Evolutionary conservation across 345 rosid genomes (phyloP).

Genomic region (Ceriops decandra): DNA sequence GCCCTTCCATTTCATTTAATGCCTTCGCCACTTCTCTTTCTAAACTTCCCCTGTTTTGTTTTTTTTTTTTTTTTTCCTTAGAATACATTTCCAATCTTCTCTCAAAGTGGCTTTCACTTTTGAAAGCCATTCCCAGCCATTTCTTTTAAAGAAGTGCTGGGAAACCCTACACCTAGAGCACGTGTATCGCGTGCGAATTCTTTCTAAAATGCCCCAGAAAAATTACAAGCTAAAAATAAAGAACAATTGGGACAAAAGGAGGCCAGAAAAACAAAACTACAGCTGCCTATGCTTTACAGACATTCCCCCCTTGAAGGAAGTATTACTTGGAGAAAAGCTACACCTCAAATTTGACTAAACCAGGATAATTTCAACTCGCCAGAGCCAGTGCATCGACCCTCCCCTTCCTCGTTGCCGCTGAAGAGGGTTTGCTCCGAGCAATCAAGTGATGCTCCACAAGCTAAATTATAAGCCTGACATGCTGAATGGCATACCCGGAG

Average conservation of each 20-base stretch:
- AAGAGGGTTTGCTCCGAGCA: constrained; percentile 95
- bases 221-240: constrained; percentile 13
- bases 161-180: constrained; percentile 22
- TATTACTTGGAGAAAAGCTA: constrained; percentile 35
- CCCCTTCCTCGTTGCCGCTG: constrained; percentile 70
- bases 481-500: constrained; percentile 96
- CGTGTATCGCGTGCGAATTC: constrained; percentile 8
- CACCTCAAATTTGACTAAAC: constrained; percentile 41
- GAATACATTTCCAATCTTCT: constrained; percentile 16
- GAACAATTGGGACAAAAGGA: not conserved
- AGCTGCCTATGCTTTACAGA: constrained; percentile 27
- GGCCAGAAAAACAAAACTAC: not conserved
- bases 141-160: constrained; percentile 12
- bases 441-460: constrained; percentile 96
- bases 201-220: constrained; percentile 18
- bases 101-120: constrained; percentile 20
- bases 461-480: constrained; percentile 81
- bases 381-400: constrained; percentile 83
- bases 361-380: constrained; percentile 50
- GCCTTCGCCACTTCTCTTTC: constrained; percentile 27
- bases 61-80: not conserved
- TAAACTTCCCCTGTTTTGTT: not conserved
- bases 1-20: not conserved
- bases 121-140: constrained; percentile 20
- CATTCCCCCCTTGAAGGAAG: constrained; percentile 13